Evolutionary conservation across 345 rosid genomes (phyloP).

Genomic region (Passiflora organensis): DNA sequence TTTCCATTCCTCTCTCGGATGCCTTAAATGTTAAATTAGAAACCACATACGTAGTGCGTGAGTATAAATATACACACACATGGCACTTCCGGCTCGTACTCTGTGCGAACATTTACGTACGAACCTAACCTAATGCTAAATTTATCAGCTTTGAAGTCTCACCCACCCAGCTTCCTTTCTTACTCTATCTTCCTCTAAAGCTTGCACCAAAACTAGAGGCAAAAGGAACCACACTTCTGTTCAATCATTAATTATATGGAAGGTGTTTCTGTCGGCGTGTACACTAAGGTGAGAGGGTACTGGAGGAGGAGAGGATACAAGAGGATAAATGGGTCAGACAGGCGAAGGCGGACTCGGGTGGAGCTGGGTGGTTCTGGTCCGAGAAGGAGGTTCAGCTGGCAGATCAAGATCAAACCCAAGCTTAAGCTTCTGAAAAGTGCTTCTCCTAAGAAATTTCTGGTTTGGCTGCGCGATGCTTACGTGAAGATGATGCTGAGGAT

Average conservation of each 20-base stretch:
- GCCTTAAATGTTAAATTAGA: too few species aligned
- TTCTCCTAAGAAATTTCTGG: conserved; percentile 44
- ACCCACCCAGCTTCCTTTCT: background rate
- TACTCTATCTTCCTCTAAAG: background rate
- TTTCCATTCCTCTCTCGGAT: too few species aligned
- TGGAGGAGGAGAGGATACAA: conserved; percentile 43
- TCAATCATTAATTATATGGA: conserved; percentile 23
- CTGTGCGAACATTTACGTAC: background rate
- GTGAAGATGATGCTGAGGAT: conserved; percentile 57
- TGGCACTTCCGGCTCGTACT: background rate
- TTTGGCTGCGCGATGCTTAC: conserved; percentile 64
- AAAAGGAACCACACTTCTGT: background rate
- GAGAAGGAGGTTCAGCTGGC: conserved; percentile 37
- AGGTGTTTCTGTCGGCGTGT: conserved; percentile 35
- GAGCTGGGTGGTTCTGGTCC: conserved; percentile 16
- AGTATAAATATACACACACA: too few species aligned
- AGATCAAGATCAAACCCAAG: conserved; percentile 49
- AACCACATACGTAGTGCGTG: too few species aligned
- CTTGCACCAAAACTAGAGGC: background rate
- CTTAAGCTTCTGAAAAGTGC: conserved; percentile 21
- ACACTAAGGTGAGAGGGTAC: conserved; percentile 30
- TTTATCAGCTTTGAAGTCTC: background rate
- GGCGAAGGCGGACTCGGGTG: conserved; percentile 11
- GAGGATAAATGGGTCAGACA: conserved; percentile 26
- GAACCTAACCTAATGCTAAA: background rate